These are phyloP conservation scores for Apophysomyces sp. DNA, from an alignment of 371 early-diverging fungal genomes.

Conservation along the genomic window DNA sequence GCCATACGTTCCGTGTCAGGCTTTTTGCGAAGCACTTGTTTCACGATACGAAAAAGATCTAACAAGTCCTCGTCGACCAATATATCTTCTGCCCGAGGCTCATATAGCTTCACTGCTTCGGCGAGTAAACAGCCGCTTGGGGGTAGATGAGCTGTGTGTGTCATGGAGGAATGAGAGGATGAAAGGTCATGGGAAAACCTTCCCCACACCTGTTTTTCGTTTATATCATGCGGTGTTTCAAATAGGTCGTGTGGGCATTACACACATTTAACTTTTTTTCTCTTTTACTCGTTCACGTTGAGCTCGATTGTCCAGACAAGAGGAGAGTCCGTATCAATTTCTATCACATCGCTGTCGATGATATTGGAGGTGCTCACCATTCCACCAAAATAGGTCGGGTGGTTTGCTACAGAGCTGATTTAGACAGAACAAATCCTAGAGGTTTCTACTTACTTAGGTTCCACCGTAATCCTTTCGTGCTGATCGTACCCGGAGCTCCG, in stretches of 20 bases:
- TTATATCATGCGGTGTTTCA: not conserved
- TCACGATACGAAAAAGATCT: slow-evolving; percentile 43
- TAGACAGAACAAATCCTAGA: not conserved
- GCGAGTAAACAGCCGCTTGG: not conserved
- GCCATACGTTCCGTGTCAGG: slow-evolving; percentile 40
- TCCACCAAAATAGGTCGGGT: slow-evolving; percentile 63
- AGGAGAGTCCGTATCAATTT: slow-evolving; percentile 63
- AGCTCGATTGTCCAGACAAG: slow-evolving; percentile 82
- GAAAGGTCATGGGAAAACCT: not conserved
- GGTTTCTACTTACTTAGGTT: slow-evolving; percentile 63
- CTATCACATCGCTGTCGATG: slow-evolving; percentile 55
- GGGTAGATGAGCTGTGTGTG: not conserved
- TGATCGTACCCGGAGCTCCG: slow-evolving; percentile 59
- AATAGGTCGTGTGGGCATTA: not conserved
- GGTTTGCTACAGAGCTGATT: slow-evolving; percentile 32
- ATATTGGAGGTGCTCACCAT: slow-evolving; percentile 81
- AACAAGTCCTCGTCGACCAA: slow-evolving; percentile 45
- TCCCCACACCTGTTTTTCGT: not conserved
- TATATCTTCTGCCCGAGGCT: slow-evolving; percentile 48
- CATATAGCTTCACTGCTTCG: not conserved
- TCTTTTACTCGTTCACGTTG: slow-evolving; percentile 4
- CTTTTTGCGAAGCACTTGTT: slow-evolving; percentile 37
- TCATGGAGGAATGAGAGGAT: not conserved
- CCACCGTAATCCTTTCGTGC: slow-evolving; percentile 84
- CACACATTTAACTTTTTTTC: too few relatives aligned